A percentile compares a stretch with the other conserved stretches of the same genome.
Conservation (phyloP, 139 green algal genomes). For the Yamagishiella unicocca region DNA sequence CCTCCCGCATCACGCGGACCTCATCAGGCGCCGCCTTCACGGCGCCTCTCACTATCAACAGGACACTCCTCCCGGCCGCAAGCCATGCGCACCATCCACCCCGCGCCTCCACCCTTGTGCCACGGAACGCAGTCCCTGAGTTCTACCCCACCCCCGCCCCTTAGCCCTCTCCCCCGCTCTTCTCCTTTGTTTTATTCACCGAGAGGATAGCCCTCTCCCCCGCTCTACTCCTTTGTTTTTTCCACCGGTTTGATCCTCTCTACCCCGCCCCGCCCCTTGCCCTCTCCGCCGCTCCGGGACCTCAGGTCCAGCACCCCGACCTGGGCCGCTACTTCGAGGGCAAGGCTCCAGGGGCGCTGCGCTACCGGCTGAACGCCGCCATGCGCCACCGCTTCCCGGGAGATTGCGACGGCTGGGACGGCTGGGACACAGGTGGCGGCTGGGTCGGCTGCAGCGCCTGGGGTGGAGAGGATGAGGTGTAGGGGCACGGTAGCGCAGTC, state of each 20-base stretch:
- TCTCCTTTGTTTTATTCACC: no score
- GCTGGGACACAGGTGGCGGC: no score
- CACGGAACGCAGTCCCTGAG: background rate
- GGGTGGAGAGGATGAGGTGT: background rate
- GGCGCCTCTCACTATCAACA: no score
- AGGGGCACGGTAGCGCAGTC: background rate
- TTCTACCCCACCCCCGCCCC: background rate
- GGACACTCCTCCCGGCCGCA: no score
- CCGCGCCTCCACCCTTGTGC: background rate
- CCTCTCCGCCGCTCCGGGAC: no score
- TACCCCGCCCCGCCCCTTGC: background rate
- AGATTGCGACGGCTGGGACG: background rate
- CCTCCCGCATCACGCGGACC: no score
- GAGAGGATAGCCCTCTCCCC: no score
- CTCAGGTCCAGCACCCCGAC: constrained; percentile 27
- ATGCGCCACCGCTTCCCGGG: constrained; percentile 15
- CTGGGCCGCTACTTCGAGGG: constrained; percentile 26
- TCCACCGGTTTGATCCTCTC: no score
- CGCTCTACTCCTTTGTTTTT: no score
- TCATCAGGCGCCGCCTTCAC: no score
- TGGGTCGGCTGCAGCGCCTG: no score
- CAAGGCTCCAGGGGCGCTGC: background rate
- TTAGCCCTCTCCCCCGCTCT: background rate
- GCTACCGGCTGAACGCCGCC: constrained; percentile 22
- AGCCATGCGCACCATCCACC: no score